phyloP scores from a whole-genome alignment of 1,284 basidiomycete species.

The Sanghuangporus baumii region DNA sequence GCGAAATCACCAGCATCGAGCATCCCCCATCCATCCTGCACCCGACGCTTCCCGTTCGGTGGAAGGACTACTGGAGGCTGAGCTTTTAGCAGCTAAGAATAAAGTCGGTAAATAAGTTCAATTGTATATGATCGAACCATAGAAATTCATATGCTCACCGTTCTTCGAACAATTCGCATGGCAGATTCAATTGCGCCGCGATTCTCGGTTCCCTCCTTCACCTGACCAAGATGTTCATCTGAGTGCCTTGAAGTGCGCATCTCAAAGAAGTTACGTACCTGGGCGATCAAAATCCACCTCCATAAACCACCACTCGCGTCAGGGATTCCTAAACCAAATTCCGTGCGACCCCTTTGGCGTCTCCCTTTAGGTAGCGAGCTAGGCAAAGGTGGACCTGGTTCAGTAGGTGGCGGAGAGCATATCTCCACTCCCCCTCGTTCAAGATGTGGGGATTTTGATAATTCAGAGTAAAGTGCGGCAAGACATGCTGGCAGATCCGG shows the following conservation, averaged over 20 bases:
- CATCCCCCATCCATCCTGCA: slow-evolving; percentile 73
- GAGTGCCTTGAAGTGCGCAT: not conserved
- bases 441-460: slow-evolving; percentile 19
- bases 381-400: slow-evolving; percentile 19
- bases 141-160: slow-evolving; percentile 36
- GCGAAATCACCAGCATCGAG: slow-evolving; percentile 74
- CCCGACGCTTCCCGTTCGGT: slow-evolving; percentile 51
- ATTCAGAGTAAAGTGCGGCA: slow-evolving; percentile 15
- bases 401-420: slow-evolving; percentile 13
- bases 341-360: slow-evolving; percentile 58
- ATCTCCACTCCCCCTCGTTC: slow-evolving; percentile 17
- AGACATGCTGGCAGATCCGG: slow-evolving; percentile 18
- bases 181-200: slow-evolving; percentile 70
- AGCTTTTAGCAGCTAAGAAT: slow-evolving; percentile 43
- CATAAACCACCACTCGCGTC: slow-evolving; percentile 54
- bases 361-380: slow-evolving; percentile 40
- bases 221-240: slow-evolving; percentile 33
- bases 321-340: slow-evolving; percentile 53
- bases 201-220: slow-evolving; percentile 77
- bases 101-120: not conserved
- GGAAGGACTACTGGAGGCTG: slow-evolving; percentile 54
- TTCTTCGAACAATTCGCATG: slow-evolving; percentile 58
- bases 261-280: slow-evolving; percentile 36
- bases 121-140: slow-evolving; percentile 5
- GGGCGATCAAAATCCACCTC: slow-evolving; percentile 68